Percentiles rank a stretch among this genome's conserved stretches.
Evolutionary conservation across 441 rosid species (phyloP).

Genomic region (Syzygium syzygioides): DNA sequence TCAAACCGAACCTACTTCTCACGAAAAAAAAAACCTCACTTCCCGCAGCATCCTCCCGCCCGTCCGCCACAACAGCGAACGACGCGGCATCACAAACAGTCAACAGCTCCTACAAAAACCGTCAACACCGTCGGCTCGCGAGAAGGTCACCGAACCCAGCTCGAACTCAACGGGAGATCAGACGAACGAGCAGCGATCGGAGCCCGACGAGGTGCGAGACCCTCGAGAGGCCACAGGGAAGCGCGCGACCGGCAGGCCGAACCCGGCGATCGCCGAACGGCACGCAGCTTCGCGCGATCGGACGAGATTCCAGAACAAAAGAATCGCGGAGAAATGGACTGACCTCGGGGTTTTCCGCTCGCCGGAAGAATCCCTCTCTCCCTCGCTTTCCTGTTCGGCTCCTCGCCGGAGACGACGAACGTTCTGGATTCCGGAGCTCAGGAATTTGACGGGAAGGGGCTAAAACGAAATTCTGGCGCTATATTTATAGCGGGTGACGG

Average conservation of each 20-base stretch:
- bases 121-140: neutral
- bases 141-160: neutral
- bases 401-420: neutral
- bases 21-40: neutral
- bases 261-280: neutral
- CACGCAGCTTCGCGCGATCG: neutral
- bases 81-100: neutral
- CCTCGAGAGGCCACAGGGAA: neutral
- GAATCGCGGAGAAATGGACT: neutral
- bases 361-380: neutral
- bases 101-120: neutral
- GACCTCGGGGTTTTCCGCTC: neutral
- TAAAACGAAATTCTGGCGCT: neutral
- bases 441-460: fast-evolving
- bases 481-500: neutral
- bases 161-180: neutral
- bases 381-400: neutral
- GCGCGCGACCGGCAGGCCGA: neutral
- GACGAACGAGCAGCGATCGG: neutral
- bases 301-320: neutral
- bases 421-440: neutral
- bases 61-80: neutral
- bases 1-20: neutral
- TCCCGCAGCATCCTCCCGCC: neutral
- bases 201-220: neutral